Base-by-base conservation (phyloP, 805 yeast genomes). In the Wickerhamiella parazyma region DNA sequence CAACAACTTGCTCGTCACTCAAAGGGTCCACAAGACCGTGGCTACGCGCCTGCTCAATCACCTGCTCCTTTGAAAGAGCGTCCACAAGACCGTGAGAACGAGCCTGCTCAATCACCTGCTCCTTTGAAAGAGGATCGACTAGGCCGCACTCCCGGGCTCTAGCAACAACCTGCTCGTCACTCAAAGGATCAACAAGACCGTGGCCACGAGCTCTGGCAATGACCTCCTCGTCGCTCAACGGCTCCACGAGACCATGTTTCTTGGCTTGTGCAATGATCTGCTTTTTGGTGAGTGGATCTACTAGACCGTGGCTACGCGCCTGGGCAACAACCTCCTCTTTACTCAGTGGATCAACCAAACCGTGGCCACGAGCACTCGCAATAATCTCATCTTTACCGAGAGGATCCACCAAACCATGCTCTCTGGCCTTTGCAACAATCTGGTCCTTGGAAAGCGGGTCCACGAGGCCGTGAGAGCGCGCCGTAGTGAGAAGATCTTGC, bases 11-110 rank as follows among this genome's bases (percentile, higher is more conserved):
- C n/a, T 35, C 25, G 5, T 20, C 24, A n/a, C 26, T 22, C 4
- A 33, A 35, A 18, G 44, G 44, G 16, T 16, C 17, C 8, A 46
- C 52, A 3, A 55, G 49, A 10, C 56, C 57, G 8, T 21, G 24
- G 2, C 42, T 50, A 16, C 46, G 45, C 53, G 60, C 63, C 31
- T 51, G 51, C n/a, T 45, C 21, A 6, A 31, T 14, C 22, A 43
- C 36, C 4, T 44, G 44, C 6, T 20, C 24, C 2, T 44, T 35
- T 2, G 7, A n/a, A 2, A 24, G 16, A 9, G 50, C 49, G 5
- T 70, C 59, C 1, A 91, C 93, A 45, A 84, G 61, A 53, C 73
- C 69, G 50, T 79, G 66, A 1, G 87, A 93, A 55, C 73, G 81
- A 38, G 10, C 46, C 44, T 10, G 11, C 12, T 21, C 24, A 8